Evolutionary conservation across 768 basidiomycete species (phyloP), one percentile per base, ranked within the genome.

Genomic region (Russula dissimulans): DNA sequence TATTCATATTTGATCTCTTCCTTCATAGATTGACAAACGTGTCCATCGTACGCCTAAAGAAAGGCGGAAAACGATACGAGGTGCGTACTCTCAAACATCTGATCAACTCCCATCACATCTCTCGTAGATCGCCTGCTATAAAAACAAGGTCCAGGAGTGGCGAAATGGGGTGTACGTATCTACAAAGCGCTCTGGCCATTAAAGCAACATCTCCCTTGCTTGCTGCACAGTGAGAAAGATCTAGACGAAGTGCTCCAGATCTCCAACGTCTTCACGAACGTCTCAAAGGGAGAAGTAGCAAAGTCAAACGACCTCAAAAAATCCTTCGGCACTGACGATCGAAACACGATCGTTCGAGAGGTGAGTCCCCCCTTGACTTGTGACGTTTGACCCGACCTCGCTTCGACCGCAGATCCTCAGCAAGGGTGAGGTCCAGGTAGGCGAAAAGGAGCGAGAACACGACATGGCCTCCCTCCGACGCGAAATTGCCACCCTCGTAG

Each of bases 71-170:
- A 74, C 85, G 97, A 51, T 98, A 97, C 71, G 97, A 99, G 80
- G 95, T 92, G 66, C n/a, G 75, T 70, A 34, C 54, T 11, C 52
- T 5, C 2, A 22, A 18, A 32, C 42, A n/a, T 36, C 34, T 3
- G 39, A 39, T 9, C 42, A 34, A 17, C 54, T n/a, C 39, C 14
- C 39, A 36, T 4, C 50, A 32, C 31, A 22, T 3, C 22, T n/a
- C 17, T 26, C n/a, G 17, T 64, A 88, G 95, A 89, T 99, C 68
- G 95, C 97, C 41, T 97, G 94, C 73, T 99, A 98, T 78, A 95
- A 97, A 79, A 99, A 99, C 75, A 97, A 97, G 74, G 97, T 99
- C 31, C 91, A 95, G 67, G 95, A 97, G 71, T 99, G 87, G 83
- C 78, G 97, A 60, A 91, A 82, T 59, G 94, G 94, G 62, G 89